Evolutionary conservation across 192 early-diverging fungal species (phyloP), one percentile per base, ranked within the genome.

Genomic region (Linnemannia hyalina): DNA sequence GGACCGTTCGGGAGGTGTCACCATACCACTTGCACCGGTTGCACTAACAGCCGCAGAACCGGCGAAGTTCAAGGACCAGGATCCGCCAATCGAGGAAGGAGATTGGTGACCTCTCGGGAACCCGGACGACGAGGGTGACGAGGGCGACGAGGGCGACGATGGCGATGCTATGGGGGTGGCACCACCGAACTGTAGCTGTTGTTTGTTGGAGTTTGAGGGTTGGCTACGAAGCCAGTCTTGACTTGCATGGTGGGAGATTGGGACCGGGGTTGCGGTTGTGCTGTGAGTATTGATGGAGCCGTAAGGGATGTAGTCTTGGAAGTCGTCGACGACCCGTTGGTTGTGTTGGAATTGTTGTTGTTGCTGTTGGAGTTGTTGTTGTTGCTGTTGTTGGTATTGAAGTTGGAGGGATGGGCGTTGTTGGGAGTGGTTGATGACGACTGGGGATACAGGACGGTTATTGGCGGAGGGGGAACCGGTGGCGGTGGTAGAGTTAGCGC

Each of bases 151-250:
- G 55, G 55, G 23, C 22, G 55, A 60, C 38, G 38, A 40, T 3
- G 38, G 38, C 38, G 38, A 40, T 40, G 60, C 26, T 13, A 23
- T 29, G 9, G 60, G n/a, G 0, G 60, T 65, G 11, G 60, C 29
- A 10, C n/a, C 60, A 10, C 60, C 60, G 10, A 20, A 52, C 18
- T 52, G 49, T 18, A 52, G 49, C 5, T 52, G 49, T 52, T 52
- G 49, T 16, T 52, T 52, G 49, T 26, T 65, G 6, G 60, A 65
- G 60, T 65, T 65, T 10, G 60, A 65, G 7, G 60, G 60, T 65
- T 65, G 60, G 26, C 60, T 65, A 15, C 60, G 60, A 32, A 65
- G 60, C 60, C 60, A 65, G 60, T 65, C 60, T 32, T 65, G 60
- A 11, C 60, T 65, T 13, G 70, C 22, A 40, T 71, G 70, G 70